phyloP scores from a whole-genome alignment of 2,329 filamentous ascomycete genomes.

The Aspergillus novoparasiticus region DNA sequence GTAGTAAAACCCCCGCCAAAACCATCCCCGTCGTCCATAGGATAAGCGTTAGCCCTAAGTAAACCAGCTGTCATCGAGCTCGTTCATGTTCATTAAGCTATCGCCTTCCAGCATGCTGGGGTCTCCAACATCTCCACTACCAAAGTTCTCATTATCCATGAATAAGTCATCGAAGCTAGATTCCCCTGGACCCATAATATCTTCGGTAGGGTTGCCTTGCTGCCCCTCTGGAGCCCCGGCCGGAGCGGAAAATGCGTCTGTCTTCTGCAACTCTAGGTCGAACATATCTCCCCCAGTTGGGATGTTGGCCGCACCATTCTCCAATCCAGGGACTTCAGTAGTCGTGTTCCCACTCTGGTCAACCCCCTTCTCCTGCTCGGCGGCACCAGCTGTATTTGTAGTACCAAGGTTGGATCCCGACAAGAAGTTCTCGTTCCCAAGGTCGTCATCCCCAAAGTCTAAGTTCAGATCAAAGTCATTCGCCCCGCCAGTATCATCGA shows the following conservation, averaged over 20 bases:
- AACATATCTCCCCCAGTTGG: conserved; percentile 38
- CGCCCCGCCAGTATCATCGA: conserved; percentile 35
- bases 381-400: conserved; percentile 18
- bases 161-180: conserved; percentile 51
- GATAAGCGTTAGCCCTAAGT: conserved; percentile 20
- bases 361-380: conserved; percentile 18
- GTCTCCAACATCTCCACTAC: conserved; percentile 33
- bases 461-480: conserved; percentile 44
- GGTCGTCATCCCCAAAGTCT: conserved; percentile 42
- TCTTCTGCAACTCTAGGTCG: conserved; percentile 39
- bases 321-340: conserved; percentile 33
- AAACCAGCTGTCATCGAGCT: conserved; percentile 47
- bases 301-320: conserved; percentile 34
- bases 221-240: conserved; percentile 19
- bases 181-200: conserved; percentile 42
- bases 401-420: conserved; percentile 35
- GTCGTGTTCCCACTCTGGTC: conserved; percentile 24
- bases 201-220: conserved; percentile 29
- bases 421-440: conserved; percentile 42
- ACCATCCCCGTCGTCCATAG: not conserved
- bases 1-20: not conserved
- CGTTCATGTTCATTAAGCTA: conserved; percentile 41
- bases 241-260: conserved; percentile 27
- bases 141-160: conserved; percentile 43
- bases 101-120: conserved; percentile 39